Evolutionary conservation across 768 basidiomycete species (phyloP), one percentile per base, ranked within the genome.

Genomic region (Podaxis sp.): DNA sequence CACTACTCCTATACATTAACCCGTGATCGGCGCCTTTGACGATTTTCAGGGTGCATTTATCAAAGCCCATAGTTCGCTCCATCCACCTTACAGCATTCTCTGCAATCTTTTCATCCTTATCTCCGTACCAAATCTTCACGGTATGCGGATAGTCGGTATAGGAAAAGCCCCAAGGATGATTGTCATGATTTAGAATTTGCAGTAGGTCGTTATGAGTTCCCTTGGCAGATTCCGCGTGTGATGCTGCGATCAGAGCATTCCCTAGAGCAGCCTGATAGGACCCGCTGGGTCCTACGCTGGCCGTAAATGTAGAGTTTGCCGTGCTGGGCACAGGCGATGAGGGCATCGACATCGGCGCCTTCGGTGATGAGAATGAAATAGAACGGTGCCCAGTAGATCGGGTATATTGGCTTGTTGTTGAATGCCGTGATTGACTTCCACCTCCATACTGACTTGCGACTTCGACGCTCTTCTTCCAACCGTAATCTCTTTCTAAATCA

Each of bases 51-150:
- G 80, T 78, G 71, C 94, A 96, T 61, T 81, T 78, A 43, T 87
- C 87, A 49, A 82, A 81, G 19, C 86, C 83, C 90, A 95, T 92
- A 38, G 83, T 85, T 65, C 84, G 85, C 74, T 95, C 92, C 91
- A 95, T 92, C 93, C 94, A 96, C 67, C 90, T 77, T 43, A 98
- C 89, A 50, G 93, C 91, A 67, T 90, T 88, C 72, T 96, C 90
- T 37, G 90, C 89, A 64, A 99, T 96, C 76, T 89, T 90, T 75
- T 98, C 96, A 73, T 99, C 96, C 66, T 82, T 85, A 67, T 94
- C 91, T 2, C 96, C 96, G 66, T 94, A 94, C 94, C 94, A 98
- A 43, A 99, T 87, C 47, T 84, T 85, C 51, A 93, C 90, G 29
- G 76, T 79, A 68, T 90, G 88, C 13, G 85, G 85, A 66, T 96